Conservation (phyloP, 1,139 yeast genomes). For the Kurtzmaniella quercitrusa region DNA sequence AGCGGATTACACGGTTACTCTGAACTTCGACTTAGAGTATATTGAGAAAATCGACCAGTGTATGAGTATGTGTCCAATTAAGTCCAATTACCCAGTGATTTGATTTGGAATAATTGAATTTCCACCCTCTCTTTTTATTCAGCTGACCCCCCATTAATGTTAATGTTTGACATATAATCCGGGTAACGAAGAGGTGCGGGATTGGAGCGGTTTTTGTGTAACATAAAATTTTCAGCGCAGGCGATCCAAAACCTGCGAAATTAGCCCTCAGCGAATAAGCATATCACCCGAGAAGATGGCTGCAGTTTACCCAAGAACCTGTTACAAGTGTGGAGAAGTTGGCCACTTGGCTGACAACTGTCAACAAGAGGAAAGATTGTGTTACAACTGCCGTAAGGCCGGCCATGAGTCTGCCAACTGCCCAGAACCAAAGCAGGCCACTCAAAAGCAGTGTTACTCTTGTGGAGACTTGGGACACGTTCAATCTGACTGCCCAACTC, state of each 20-base stretch:
- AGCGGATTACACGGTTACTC: too few relatives aligned
- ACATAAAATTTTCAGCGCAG: conserved; percentile 1
- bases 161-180: background rate
- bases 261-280: background rate
- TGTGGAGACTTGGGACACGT: conserved; percentile 75
- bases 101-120: background rate
- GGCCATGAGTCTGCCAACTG: conserved; percentile 90
- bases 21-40: too few relatives aligned
- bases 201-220: background rate
- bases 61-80: too few relatives aligned
- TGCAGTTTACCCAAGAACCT: conserved; percentile 75
- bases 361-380: conserved; percentile 75
- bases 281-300: conserved; percentile 33
- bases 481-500: conserved; percentile 61
- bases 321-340: conserved; percentile 89
- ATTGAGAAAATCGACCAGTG: too few relatives aligned
- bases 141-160: too few relatives aligned
- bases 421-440: conserved; percentile 80
- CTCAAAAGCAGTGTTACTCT: conserved; percentile 84
- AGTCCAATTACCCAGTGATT: too few relatives aligned
- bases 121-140: background rate
- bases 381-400: conserved; percentile 90
- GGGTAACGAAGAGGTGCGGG: background rate
- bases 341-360: conserved; percentile 92
- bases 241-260: background rate